phyloP scores from a whole-genome alignment of 495 filamentous ascomycete species.

The Neurospora discreta region DNA sequence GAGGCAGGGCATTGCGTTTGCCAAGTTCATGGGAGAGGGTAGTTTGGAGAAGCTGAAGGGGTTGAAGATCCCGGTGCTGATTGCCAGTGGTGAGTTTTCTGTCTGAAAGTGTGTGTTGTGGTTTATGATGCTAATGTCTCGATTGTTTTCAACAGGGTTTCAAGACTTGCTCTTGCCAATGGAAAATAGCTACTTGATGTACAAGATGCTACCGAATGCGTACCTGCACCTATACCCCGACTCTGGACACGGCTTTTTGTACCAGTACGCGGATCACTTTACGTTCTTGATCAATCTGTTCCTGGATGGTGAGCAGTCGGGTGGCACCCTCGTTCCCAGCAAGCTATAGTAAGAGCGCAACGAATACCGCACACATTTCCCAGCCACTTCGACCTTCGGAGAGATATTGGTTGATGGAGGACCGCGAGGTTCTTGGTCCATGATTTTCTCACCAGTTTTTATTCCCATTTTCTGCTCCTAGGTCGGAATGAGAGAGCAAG shows the following conservation, averaged over 20 bases:
- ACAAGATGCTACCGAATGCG: conserved; percentile 8
- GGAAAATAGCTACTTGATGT: conserved; percentile 12
- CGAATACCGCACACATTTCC: background rate
- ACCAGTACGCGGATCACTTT: conserved; percentile 15
- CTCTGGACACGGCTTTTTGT: conserved; percentile 20
- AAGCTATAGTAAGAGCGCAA: background rate
- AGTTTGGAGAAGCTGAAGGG: conserved; percentile 17
- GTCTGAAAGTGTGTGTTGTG: background rate
- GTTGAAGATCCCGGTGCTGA: conserved; percentile 22
- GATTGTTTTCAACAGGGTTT: background rate
- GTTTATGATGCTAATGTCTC: background rate
- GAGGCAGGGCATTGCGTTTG: conserved; percentile 12
- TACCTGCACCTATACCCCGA: conserved; percentile 16
- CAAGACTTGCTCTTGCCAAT: conserved; percentile 19
- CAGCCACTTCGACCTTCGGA: background rate
- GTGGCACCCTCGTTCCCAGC: background rate
- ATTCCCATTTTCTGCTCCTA: too few relatives aligned
- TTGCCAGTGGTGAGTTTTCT: conserved; percentile 20
- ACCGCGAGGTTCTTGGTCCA: background rate
- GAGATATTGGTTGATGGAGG: background rate
- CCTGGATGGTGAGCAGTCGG: conserved; percentile 1
- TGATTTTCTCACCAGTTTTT: too few relatives aligned
- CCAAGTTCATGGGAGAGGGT: conserved; percentile 12
- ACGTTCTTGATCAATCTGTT: conserved; percentile 10
- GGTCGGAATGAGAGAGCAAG: background rate